phyloP scores from a whole-genome alignment of 202 grass and related monocot species.

The Eragrostis tef region DNA sequence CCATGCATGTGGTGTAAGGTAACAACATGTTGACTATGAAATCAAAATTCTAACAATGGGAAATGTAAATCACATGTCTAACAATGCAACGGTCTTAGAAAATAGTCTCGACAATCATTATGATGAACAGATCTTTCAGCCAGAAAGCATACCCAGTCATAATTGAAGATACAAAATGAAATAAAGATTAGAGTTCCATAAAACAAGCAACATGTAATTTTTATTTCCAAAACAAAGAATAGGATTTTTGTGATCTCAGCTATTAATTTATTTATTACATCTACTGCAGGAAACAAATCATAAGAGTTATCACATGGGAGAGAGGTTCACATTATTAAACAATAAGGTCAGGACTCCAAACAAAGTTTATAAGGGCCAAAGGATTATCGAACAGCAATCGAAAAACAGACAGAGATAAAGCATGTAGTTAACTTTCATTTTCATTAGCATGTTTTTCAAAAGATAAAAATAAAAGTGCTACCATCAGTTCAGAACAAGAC shows the following conservation, averaged over 20 bases:
- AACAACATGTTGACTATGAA: slow-evolving; percentile 19
- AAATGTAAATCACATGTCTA: slow-evolving; percentile 20
- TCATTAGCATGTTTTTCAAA: neutral
- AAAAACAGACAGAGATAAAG: neutral
- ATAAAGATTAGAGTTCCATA: slow-evolving; percentile 20
- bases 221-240: neutral
- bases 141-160: slow-evolving; percentile 79
- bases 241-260: slow-evolving; percentile 8
- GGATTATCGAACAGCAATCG: neutral
- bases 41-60: neutral
- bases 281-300: slow-evolving; percentile 17
- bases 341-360: neutral
- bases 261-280: slow-evolving; percentile 11
- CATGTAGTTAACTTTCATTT: neutral
- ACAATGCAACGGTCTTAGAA: slow-evolving; percentile 12
- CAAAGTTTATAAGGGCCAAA: slow-evolving; percentile 1
- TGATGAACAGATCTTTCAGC: neutral
- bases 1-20: neutral
- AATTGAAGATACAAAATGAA: slow-evolving; percentile 81
- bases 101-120: slow-evolving; percentile 26
- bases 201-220: slow-evolving; percentile 17
- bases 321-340: slow-evolving; percentile 3
- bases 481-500: slow-evolving; percentile 16
- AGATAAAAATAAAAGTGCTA: neutral
- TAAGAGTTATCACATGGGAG: slow-evolving; percentile 31